Percentiles rank a stretch among this genome's conserved stretches.
These are phyloP conservation scores for Colletotrichum cordylinicola DNA, from an alignment of 2,329 filamentous ascomycete species.

Conservation along the genomic window DNA sequence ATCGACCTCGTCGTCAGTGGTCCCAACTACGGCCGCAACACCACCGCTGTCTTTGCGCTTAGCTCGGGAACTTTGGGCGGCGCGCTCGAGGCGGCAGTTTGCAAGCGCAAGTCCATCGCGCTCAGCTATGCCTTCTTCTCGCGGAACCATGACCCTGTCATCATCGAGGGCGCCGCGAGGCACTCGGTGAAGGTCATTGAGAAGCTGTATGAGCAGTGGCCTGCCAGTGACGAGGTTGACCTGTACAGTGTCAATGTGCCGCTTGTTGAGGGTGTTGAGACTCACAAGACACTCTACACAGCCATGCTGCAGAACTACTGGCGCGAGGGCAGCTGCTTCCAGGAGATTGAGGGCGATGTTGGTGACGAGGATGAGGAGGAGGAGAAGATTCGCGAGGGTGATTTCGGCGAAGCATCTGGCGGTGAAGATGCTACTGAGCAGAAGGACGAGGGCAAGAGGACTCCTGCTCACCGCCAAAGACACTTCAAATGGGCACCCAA, in stretches of 20 bases:
- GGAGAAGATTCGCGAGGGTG: constrained; percentile 72
- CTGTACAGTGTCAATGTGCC: constrained; percentile 95
- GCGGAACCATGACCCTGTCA: constrained; percentile 79
- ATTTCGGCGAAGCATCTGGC: constrained; percentile 49
- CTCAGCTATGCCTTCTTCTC: constrained; percentile 91
- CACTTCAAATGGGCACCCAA: constrained; percentile 95
- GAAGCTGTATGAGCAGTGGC: constrained; percentile 78
- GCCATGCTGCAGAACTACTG: constrained; percentile 91
- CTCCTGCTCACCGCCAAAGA: constrained; percentile 69
- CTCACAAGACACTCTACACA: constrained; percentile 79
- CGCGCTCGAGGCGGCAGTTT: constrained; percentile 79
- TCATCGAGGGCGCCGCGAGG: constrained; percentile 79
- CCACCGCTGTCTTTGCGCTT: constrained; percentile 79
- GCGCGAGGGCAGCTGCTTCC: constrained; percentile 84
- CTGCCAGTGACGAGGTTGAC: constrained; percentile 68
- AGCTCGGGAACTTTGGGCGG: constrained; percentile 80
- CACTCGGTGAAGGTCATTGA: constrained; percentile 82
- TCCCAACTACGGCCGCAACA: constrained; percentile 85
- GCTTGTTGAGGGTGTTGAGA: constrained; percentile 76
- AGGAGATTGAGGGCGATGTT: constrained; percentile 73
- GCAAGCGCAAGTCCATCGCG: constrained; percentile 75
- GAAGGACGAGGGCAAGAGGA: constrained; percentile 34
- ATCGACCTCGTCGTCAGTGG: constrained; percentile 81
- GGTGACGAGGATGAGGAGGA: constrained; percentile 75
- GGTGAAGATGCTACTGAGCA: neutral